These are phyloP conservation scores for Solanum microdontum DNA, from an alignment of 257 asterid genomes.

Conservation along the genomic window DNA sequence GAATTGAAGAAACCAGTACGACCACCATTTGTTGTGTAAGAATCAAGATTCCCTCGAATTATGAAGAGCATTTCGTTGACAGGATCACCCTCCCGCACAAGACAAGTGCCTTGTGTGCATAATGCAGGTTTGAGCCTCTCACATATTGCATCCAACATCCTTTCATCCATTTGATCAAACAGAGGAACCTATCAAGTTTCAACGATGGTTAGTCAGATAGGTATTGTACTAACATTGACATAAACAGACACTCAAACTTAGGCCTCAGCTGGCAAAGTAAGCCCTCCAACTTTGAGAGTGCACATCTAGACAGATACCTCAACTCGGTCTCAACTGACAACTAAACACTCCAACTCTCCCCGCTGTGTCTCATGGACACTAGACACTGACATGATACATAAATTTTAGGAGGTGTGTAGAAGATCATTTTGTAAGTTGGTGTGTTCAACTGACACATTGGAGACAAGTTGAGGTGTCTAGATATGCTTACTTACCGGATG, in stretches of 20 bases:
- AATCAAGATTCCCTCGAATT: constrained; percentile 85
- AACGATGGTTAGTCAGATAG: neutral
- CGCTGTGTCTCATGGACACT: neutral
- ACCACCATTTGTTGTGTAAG: constrained; percentile 89
- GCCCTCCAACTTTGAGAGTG: neutral
- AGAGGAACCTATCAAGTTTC: constrained; percentile 56
- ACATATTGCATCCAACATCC: constrained; percentile 90
- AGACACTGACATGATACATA: neutral
- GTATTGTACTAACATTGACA: neutral
- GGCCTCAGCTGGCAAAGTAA: neutral
- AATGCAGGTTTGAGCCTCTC: constrained; percentile 88
- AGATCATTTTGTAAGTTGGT: neutral
- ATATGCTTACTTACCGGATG: neutral
- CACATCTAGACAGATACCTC: neutral
- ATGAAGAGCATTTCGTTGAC: constrained; percentile 87
- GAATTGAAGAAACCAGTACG: constrained; percentile 94
- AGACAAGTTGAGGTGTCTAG: neutral
- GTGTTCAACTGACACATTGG: neutral
- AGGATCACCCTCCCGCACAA: constrained; percentile 88
- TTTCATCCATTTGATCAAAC: constrained; percentile 87
- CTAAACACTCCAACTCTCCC: neutral
- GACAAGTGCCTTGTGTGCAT: constrained; percentile 69
- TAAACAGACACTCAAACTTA: neutral
- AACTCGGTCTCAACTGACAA: neutral
- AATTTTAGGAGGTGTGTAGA: neutral